phyloP scores from a whole-genome alignment of 1,284 basidiomycete species.

The Cryptococcus depauperatus region DNA sequence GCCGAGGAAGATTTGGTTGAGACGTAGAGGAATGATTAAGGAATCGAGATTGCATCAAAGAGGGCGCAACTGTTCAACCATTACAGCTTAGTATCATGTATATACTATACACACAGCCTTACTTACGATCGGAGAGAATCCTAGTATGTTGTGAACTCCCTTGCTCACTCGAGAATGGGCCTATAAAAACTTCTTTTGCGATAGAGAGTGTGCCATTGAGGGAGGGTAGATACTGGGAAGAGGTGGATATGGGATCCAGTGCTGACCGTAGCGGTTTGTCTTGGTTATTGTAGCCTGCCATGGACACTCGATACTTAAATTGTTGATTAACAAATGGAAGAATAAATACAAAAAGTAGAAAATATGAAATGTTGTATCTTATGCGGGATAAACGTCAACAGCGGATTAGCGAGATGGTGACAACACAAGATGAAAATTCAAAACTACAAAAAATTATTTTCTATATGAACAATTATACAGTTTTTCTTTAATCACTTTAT shows the following conservation, averaged over 20 bases:
- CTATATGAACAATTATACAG: too few relatives aligned
- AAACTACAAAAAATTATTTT: too few relatives aligned
- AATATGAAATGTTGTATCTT: neutral
- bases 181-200: constrained; percentile 43
- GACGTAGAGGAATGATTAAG: constrained; percentile 49
- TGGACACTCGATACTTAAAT: neutral
- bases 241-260: constrained; percentile 32
- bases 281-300: constrained; percentile 2
- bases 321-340: neutral
- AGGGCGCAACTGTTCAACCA: constrained; percentile 63
- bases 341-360: too few relatives aligned
- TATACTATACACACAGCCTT: neutral
- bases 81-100: too few relatives aligned
- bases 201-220: constrained; percentile 32
- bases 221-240: constrained; percentile 24
- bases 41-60: constrained; percentile 80
- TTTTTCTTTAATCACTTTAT: too few relatives aligned
- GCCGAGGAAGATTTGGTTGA: constrained; percentile 53
- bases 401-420: too few relatives aligned
- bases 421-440: too few relatives aligned
- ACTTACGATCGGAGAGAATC: constrained; percentile 43
- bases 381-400: too few relatives aligned
- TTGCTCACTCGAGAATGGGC: constrained; percentile 35
- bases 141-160: constrained; percentile 36
- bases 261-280: constrained; percentile 25